Base-by-base conservation (phyloP, 1,139 yeast genomes). In the Blastobotrys raffinosifermentans region DNA sequence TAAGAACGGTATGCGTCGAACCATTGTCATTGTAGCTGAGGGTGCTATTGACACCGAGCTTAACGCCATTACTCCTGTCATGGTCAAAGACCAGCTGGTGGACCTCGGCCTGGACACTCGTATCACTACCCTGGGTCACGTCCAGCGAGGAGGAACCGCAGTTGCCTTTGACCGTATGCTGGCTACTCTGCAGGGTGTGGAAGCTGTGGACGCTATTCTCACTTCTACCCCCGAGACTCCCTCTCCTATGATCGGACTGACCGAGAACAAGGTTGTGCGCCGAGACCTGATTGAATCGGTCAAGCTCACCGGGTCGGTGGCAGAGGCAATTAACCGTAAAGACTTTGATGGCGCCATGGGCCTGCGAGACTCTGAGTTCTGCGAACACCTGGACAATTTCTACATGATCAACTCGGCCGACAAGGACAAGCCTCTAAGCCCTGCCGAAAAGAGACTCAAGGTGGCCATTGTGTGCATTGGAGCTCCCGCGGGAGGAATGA, bases 131-230 rank as follows among this genome's bases (percentile, higher is more conserved):
- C 71, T 91, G 50, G 98, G 98, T 29, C 98, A 91, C 60, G 96
- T 91, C 35, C 98, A 91, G 69, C 79, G 98, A 66, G 98, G 98
- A 66, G 98, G 98, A 60, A 74, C 94, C 30, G 96, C 98, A 2
- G 96, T 87, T 39, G 96, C 97, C 3, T 81, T 70, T 57, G 98
- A 91, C 61, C 76, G 98, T 55, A 65, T 83, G 58, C 66, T 91
- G 48, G 96, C 96, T 21, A 89, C 98, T 16, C 62, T 89, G 51
- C 98, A 91, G 69, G 98, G 98, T 61, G 96, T 89, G 22, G 97
- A 89, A 57, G 97, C 98, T 8, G 94, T 91, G 36, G 80, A 81
- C 47, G 97, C 97, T 4, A 94, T 87, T 26, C 72, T 91, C 54
- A 91, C 83, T 40, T 71, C 80, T 38, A 83, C 94, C 6, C 94